Evolutionary conservation across 2,329 filamentous ascomycete genomes (phyloP), one percentile per base, ranked within the genome.

Genomic region (Hypoxylon sp.): DNA sequence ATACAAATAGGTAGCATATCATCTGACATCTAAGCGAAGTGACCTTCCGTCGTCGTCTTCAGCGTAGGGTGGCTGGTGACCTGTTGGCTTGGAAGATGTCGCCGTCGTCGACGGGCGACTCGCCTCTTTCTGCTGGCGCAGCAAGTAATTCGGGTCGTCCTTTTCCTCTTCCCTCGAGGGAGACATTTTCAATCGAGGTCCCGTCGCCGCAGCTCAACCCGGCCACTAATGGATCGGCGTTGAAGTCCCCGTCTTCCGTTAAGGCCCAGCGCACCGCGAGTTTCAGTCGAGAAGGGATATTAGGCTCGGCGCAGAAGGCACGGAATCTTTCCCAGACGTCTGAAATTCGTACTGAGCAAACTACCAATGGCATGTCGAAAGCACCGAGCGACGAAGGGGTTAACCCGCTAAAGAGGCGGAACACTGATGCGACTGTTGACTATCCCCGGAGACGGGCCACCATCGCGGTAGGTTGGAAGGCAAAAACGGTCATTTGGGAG

Each of bases 401-500:
- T 29, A 79, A 84, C 26, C 87, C 88, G 42, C 80, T 89, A 31
- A 90, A 90, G 79, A 83, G 88, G 73, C 85, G 88, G 72, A 89
- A 87, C 73, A 88, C 87, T 11, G 88, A 90, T 73, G 85, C 83
- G 37, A 86, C 85, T 17, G 82, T 90, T 52, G 88, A 91, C 77
- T 91, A 91, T 75, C 89, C 89, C 14, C 84, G 89, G 71, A 83
- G 89, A 71, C 83, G 89, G 76, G 89, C 89, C 44, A 91, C 87
- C 29, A 91, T 91, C 75, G 89, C 89, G 73, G 88, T 91, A 85
- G 72, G 88, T 83, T 67, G 61, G 62, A 60, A 63, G 60, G 52
- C 31, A 66, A 55, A 39, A 61, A 67, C 52, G 17, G 53, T 61
- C 37, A 52, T 57, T 26, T 63, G 66, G 56, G 51, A 65, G 51